phyloP scores from a whole-genome alignment of 2,329 filamentous ascomycete genomes.

The Ceratocystis smalleyi region DNA sequence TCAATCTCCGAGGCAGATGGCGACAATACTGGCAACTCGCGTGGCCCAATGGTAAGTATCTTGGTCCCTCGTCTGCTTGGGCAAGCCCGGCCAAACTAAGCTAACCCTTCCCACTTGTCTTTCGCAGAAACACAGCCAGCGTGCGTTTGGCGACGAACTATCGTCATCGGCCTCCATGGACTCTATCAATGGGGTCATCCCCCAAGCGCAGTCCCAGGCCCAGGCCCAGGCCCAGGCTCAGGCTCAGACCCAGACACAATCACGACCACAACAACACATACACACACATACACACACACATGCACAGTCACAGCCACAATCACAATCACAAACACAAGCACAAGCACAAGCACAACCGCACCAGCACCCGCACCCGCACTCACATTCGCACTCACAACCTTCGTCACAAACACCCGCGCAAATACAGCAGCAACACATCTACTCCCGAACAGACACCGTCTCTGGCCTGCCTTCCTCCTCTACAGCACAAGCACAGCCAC shows the following conservation, averaged over 20 bases:
- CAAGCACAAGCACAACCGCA: neutral
- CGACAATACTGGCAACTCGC: neutral
- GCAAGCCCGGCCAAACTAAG: too few relatives aligned
- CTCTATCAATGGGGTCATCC: slow-evolving; percentile 59
- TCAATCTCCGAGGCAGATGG: slow-evolving; percentile 17
- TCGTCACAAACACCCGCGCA: neutral
- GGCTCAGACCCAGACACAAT: slow-evolving; percentile 27
- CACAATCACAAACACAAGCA: neutral
- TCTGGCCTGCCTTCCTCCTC: slow-evolving; percentile 32
- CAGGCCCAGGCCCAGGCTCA: slow-evolving; percentile 19
- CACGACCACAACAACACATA: neutral
- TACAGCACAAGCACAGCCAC: slow-evolving; percentile 24
- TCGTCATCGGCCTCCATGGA: slow-evolving; percentile 86
- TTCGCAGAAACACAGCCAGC: slow-evolving; percentile 44
- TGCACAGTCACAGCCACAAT: neutral
- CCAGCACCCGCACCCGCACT: neutral
- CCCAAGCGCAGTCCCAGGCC: slow-evolving; percentile 26
- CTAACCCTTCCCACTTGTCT: neutral
- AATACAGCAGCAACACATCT: neutral
- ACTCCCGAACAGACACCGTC: slow-evolving; percentile 38
- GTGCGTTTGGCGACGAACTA: slow-evolving; percentile 53
- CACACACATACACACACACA: neutral
- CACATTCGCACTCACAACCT: neutral
- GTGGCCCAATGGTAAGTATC: slow-evolving; percentile 4
- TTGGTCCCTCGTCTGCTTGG: slow-evolving; percentile 22